Conservation (phyloP, 768 basidiomycete species). For the Trametes maxima region DNA sequence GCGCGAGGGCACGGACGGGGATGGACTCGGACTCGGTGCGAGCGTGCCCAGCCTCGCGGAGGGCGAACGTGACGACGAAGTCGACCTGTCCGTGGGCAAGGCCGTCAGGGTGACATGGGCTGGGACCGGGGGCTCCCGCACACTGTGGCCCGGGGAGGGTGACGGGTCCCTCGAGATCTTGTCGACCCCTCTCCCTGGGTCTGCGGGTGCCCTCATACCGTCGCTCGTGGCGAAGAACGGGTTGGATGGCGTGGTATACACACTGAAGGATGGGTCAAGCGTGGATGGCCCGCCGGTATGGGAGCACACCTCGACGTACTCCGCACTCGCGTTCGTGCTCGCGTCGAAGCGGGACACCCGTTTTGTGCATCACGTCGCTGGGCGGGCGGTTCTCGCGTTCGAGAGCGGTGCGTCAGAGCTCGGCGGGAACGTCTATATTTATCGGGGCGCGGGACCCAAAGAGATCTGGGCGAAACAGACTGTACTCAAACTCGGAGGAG, state of each 20-base stretch:
- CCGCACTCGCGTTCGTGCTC: conserved; percentile 90
- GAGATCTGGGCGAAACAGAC: conserved; percentile 77
- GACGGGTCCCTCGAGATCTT: conserved; percentile 54
- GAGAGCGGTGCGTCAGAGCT: conserved; percentile 71
- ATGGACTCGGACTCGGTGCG: conserved; percentile 63
- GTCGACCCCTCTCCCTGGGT: conserved; percentile 72
- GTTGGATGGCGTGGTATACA: conserved; percentile 71
- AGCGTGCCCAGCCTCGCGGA: conserved; percentile 80
- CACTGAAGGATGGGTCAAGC: conserved; percentile 40
- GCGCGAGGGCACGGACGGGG: conserved; percentile 56
- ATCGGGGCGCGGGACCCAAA: conserved; percentile 55
- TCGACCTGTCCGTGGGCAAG: conserved; percentile 75
- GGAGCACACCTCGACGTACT: conserved; percentile 82
- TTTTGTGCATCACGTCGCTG: conserved; percentile 75
- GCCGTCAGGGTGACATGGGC: conserved; percentile 71
- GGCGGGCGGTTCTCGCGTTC: conserved; percentile 71
- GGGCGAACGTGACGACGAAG: conserved; percentile 92
- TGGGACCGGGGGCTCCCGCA: conserved; percentile 47
- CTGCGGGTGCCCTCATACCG: conserved; percentile 22
- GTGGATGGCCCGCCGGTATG: conserved; percentile 42
- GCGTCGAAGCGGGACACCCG: conserved; percentile 90
- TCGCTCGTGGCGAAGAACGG: conserved; percentile 70
- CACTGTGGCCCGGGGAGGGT: conserved; percentile 40
- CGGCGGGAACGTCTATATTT: conserved; percentile 86
- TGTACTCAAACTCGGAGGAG: conserved; percentile 75